phyloP scores from a whole-genome alignment of 257 asterid species.

The Handroanthus guayacan region DNA sequence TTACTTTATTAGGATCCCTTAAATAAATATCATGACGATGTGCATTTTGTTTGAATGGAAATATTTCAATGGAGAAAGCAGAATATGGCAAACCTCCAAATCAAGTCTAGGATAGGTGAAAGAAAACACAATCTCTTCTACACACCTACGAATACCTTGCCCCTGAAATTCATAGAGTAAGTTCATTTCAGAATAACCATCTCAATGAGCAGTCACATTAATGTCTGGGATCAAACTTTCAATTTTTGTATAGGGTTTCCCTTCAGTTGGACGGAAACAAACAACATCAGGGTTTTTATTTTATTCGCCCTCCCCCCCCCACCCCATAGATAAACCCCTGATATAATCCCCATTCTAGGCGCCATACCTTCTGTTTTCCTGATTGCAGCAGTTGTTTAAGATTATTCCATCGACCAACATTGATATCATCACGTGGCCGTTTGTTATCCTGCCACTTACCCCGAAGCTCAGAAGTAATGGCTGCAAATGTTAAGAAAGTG shows the following conservation, averaged over 20 bases:
- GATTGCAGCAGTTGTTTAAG: conserved; percentile 69
- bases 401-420: conserved; percentile 76
- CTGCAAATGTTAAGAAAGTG: conserved; percentile 48
- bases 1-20: conserved; percentile 2
- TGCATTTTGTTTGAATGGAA: background rate
- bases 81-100: conserved; percentile 68
- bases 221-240: background rate
- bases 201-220: conserved; percentile 9
- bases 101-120: conserved; percentile 95
- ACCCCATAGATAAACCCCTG: background rate
- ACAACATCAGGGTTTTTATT: background rate
- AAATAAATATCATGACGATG: conserved; percentile 9
- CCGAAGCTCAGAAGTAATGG: conserved; percentile 77
- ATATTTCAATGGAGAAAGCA: background rate
- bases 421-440: conserved; percentile 72
- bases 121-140: conserved; percentile 84
- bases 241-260: background rate
- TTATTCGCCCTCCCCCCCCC: conserved; percentile 1
- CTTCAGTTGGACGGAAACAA: conserved; percentile 15
- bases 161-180: conserved; percentile 49
- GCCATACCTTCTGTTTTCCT: conserved; percentile 79
- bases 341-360: conserved; percentile 8
- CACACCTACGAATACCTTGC: conserved; percentile 73
- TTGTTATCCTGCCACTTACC: conserved; percentile 79
- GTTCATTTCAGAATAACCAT: background rate